Base-by-base conservation (phyloP, 768 basidiomycete genomes). In the Tylopilus cervinicoccineus region DNA sequence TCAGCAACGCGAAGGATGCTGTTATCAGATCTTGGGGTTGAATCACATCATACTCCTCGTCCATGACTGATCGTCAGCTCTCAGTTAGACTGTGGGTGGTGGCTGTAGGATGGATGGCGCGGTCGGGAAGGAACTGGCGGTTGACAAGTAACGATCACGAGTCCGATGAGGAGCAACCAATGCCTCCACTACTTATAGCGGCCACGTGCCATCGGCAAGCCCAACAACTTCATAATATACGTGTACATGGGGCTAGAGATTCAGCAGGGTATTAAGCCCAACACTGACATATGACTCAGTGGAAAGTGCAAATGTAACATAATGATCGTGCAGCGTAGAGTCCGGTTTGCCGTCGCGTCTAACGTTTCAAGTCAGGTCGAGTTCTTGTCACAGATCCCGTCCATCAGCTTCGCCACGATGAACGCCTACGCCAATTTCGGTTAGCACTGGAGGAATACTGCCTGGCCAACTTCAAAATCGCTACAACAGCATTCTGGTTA, bases 1-100 rank as follows among this genome's bases (percentile, higher is more conserved):
- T 56, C 48, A 63, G 57, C 49, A 50, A 37, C 43, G 45, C 42
- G 46, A 34, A 45, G 32, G 9, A 23, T 23, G 36, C 2, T 38
- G 32, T 22, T 26, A 55, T 53, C 50, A 51, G 49, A 61, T 62
- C 53, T 49, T 41, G 40, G 47, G 48, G 38, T 48, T 27, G 48
- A 58, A 58, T 60, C 68, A 96, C 94, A 70, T 97, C 94, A 75
- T 97, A 98, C 77, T 91, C 88, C 78, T 98, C 95, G 86, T 99
- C 95, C 95, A 99, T 96, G 69, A 62, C 74, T 57, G 49, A 56
- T 58, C 47, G 47, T 36, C 22, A 49, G 50, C 23, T 47, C 42
- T 56, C 17, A 37, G 45, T 53, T 43, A 56, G 47, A 41, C 37
- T 48, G 49, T 27, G 23, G 45, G 41, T 31, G 42, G 34, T 40